Evolutionary conservation across 768 basidiomycete genomes (phyloP).

Genomic region (Agaricus subrufescens): DNA sequence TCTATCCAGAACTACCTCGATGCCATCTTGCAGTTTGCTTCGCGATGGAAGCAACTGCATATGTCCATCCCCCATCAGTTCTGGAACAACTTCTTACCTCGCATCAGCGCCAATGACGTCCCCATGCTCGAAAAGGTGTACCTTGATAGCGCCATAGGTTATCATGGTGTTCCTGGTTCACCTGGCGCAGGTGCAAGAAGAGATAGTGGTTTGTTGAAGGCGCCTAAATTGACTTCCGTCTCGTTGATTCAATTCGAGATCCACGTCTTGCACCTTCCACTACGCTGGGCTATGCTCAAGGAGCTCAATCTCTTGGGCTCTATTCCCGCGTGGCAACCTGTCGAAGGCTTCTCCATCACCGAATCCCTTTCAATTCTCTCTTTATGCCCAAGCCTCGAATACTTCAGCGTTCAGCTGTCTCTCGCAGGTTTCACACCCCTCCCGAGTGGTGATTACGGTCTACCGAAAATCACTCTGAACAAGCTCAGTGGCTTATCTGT

Average conservation of each 20-base stretch:
- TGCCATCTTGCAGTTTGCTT: constrained; percentile 1
- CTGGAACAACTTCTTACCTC: constrained; percentile 9
- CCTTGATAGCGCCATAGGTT: constrained; percentile 7
- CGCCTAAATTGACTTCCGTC: constrained; percentile 5
- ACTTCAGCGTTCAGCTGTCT: constrained; percentile 8
- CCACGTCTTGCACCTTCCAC: constrained; percentile 8
- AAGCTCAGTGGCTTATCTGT: constrained; percentile 5
- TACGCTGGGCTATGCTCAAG: constrained; percentile 5
- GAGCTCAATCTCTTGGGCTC: constrained; percentile 9
- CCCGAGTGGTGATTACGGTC: constrained; percentile 3
- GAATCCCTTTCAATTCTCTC: constrained; percentile 6
- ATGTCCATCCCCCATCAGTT: constrained; percentile 7
- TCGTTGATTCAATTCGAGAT: constrained; percentile 6
- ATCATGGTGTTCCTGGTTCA: constrained; percentile 6
- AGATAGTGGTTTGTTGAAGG: constrained; percentile 8
- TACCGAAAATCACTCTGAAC: constrained; percentile 1
- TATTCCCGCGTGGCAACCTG: constrained; percentile 4
- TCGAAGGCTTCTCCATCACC: constrained; percentile 7
- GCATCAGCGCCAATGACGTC: constrained; percentile 2
- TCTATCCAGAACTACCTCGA: constrained; percentile 8
- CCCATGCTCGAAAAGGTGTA: constrained; percentile 8
- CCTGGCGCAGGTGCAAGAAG: constrained; percentile 1
- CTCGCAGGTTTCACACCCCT: constrained; percentile 6
- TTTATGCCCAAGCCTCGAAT: constrained; percentile 7
- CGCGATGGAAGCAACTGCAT: constrained; percentile 11